Conservation (phyloP, 371 early-diverging fungal genomes). For the Apophysomyces trapeziformis region DNA sequence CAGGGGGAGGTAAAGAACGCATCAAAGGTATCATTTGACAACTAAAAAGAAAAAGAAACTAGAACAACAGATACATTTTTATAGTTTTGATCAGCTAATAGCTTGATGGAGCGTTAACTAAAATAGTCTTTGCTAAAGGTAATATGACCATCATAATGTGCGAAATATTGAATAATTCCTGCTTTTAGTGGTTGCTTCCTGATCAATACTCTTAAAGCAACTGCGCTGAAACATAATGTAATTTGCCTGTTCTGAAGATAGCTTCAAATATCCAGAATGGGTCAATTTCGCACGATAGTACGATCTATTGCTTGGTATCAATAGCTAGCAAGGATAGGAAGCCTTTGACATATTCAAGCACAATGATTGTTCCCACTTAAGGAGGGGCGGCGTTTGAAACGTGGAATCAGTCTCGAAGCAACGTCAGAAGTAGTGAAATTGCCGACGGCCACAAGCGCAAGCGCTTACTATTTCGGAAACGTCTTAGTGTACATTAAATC, state of each 20-base stretch:
- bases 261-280: constrained; percentile 62
- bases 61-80: too few relatives aligned
- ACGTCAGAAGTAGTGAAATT: constrained; percentile 5
- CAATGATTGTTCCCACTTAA: neutral
- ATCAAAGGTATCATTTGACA: too few relatives aligned
- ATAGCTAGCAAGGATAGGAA: neutral
- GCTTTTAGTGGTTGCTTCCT: constrained; percentile 47
- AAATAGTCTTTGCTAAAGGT: constrained; percentile 71
- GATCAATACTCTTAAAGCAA: constrained; percentile 59
- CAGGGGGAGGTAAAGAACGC: too few relatives aligned
- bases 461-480: neutral
- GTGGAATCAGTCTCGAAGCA: neutral
- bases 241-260: constrained; percentile 59
- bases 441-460: neutral
- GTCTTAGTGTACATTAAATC: neutral
- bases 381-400: neutral
- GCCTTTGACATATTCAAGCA: neutral
- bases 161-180: too few relatives aligned
- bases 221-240: constrained; percentile 67
- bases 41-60: too few relatives aligned
- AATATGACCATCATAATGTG: constrained; percentile 50
- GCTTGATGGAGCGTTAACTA: constrained; percentile 28
- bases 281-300: constrained; percentile 18
- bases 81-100: constrained; percentile 42
- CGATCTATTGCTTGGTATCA: neutral